These are phyloP conservation scores for sunflower (Helianthus annuus) DNA, from an alignment of 129 eudicot genomes.

Conservation along the genomic window HanXRQr2.0-SUNRISE NC_035436.2:153852443-153852942, in stretches of 20 bases:
- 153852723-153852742: background rate
- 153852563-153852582: background rate
- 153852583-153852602: background rate
- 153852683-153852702: constrained; percentile 9
- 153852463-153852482: background rate
- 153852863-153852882: constrained; percentile 58
- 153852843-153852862: constrained; percentile 64
- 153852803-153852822: constrained; percentile 53
- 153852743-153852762: constrained; percentile 15
- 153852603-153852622: background rate
- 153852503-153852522: background rate
- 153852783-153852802: constrained; percentile 5
- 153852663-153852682: background rate
- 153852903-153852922: constrained; percentile 10
- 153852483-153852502: background rate
- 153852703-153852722: background rate
- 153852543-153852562: constrained; percentile 25
- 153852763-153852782: background rate
- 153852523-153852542: background rate
- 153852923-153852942: no score
- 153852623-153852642: background rate
- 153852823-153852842: constrained; percentile 90
- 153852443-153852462: background rate
- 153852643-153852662: background rate
- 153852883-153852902: background rate